Conservation (phyloP, 164 flowering plant species). For the Vitis cinerea region DNA sequence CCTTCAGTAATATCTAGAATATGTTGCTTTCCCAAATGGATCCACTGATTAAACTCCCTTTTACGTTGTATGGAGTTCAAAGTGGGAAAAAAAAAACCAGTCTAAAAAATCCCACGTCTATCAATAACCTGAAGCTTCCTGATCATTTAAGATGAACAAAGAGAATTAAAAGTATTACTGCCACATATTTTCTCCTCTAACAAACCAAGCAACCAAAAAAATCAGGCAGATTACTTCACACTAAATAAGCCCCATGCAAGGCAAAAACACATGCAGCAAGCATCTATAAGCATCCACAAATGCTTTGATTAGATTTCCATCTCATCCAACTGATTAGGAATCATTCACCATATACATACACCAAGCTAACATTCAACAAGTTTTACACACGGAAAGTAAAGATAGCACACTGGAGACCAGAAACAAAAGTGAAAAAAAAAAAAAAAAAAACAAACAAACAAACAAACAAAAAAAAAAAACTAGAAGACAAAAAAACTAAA, state of each 20-base stretch:
- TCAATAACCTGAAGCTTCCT: constrained; percentile 4
- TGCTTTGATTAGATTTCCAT: not conserved
- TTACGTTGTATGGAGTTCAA: not conserved
- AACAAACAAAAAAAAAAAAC: too few relatives aligned
- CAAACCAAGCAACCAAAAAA: not conserved
- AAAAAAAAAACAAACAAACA: too few relatives aligned
- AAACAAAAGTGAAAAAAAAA: too few relatives aligned
- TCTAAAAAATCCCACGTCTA: not conserved
- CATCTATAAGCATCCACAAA: not conserved
- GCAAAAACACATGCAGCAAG: not conserved
- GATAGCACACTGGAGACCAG: too few relatives aligned
- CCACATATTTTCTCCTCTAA: not conserved
- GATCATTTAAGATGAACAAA: not conserved
- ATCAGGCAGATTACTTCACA: not conserved
- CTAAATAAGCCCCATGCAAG: not conserved
- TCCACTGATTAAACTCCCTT: not conserved
- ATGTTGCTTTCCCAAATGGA: constrained; percentile 7
- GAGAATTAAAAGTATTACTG: not conserved
- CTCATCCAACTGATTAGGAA: not conserved
- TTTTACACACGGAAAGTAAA: too few relatives aligned
- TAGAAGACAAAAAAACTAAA: too few relatives aligned
- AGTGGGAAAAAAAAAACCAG: not conserved
- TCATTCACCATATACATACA: not conserved
- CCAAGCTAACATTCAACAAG: not conserved
- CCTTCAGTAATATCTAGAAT: constrained; percentile 3